Base-by-base conservation (phyloP, 108 stramenopile genomes). In the Pseudonitzschia delicatissima region DNA sequence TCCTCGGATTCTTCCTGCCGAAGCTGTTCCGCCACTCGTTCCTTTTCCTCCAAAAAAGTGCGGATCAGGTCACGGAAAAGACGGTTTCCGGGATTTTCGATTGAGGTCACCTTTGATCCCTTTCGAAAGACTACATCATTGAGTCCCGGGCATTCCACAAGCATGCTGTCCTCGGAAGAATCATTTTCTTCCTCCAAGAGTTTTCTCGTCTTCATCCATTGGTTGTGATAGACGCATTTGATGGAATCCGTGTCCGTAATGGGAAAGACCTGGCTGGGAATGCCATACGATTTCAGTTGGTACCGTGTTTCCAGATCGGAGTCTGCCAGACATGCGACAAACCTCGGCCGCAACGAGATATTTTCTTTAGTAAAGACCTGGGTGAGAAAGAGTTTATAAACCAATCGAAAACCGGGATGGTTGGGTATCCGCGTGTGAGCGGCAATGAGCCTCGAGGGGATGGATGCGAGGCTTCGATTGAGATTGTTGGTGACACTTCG, bases 121-220 rank as follows among this genome's bases (percentile, higher is more conserved):
- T 33, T 33, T n/a, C 55, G 55, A 57, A 57, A 57, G 11, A 57
- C 32, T 25, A 57, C 55, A 57, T 57, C 55, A 12, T 57, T 57
- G 18, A 57, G 18, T n/a, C 55, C 28, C 2, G 55, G 55, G 17
- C 55, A 57, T 34, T 57, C 55, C 5, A 57, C 29, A 57, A 34
- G 31, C 18, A n/a, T 34, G 3, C 11, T 28, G 17, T 32, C 31
- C 8, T 57, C 8, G 31, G 7, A 18, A 21, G 9, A 6, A 21
- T 21, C 20, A 48, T 21, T 23, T 17, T 48, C 33, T 1, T 32
- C 2, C 11, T 57, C 55, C 5, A 57, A 15, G 6, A 26, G n/a
- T 32, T 26, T 57, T 12, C 55, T 57, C 8, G 55, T 57, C 31
- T 34, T 33, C 15, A 72, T 64, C 71, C 71, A 72, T 45, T 72